Base-by-base conservation (phyloP, 2,329 filamentous ascomycete genomes). In the Pezicula neosporulosa region DNA sequence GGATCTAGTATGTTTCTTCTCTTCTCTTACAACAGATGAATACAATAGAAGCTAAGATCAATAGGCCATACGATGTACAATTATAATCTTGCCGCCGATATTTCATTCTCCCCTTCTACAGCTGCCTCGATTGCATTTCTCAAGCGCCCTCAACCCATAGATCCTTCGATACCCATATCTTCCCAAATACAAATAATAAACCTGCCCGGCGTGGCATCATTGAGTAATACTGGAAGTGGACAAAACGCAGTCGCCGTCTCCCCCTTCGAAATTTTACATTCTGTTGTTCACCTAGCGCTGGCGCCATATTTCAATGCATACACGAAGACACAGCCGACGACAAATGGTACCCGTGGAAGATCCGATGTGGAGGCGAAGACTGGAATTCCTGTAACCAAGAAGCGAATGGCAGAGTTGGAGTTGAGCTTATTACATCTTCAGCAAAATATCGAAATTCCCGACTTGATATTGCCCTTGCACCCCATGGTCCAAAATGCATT, bases 281-380 rank as follows among this genome's bases (percentile, higher is more conserved):
- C 93, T 52, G 82, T 96, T 63, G 83, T 99, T 59, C 92, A 96
- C 71, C 87, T 91, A 68, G 91, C 89, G 60, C 77, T 99, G 66
- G 90, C 90, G 63, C 94, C 95, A 37, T 97, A 97, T 72, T 99
- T 99, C 68, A 93, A 99, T 76, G 93, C 92, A 62, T 95, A 91
- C 69, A 95, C 92, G 52, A 93, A 91, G 73, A 87, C 80, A 57
- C 86, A 90, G 63, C 87, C 90, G 66, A 72, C 81, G 47, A 73
- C 74, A 51, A 82, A 81, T 65, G 83, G 84, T 15, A 75, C 77
- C 49, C 86, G 89, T 65, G 85, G 84, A 57, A 85, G 90, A 63
- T 82, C 87, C 18, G 92, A 97, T 64, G 85, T 89, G 47, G 94
- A 97, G 65, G 85, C 89, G 42, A 95, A 96, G 74, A 96, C 90